phyloP scores from a whole-genome alignment of 495 filamentous ascomycete species.

The Echria macrotheca region DNA sequence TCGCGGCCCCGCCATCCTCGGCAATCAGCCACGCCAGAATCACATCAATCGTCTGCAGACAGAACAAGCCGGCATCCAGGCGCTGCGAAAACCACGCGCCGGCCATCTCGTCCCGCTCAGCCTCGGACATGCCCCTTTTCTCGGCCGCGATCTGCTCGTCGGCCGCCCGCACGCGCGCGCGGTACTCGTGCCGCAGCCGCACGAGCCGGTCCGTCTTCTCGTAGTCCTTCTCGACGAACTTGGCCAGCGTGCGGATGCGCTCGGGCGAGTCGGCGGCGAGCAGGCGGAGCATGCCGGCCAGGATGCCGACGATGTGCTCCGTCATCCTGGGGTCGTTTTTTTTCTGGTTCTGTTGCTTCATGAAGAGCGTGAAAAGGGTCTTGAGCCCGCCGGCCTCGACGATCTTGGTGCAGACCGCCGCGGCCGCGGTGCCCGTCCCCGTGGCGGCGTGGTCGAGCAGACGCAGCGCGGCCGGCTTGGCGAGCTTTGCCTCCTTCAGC shows the following conservation, averaged over 20 bases:
- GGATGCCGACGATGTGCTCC: constrained; percentile 87
- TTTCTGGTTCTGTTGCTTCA: too few species aligned
- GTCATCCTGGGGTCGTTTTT: constrained; percentile 65
- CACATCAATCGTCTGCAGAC: constrained; percentile 78
- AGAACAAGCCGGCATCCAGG: constrained; percentile 82
- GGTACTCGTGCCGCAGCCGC: constrained; percentile 66
- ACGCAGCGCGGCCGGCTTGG: constrained; percentile 68
- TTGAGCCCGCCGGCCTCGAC: constrained; percentile 84
- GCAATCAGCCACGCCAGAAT: constrained; percentile 89
- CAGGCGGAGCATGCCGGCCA: constrained; percentile 74
- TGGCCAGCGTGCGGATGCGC: constrained; percentile 81
- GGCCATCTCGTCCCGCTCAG: constrained; percentile 52
- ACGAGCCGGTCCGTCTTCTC: constrained; percentile 71
- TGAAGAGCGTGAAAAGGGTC: constrained; percentile 78
- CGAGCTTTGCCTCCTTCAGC: constrained; percentile 57
- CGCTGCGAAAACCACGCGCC: constrained; percentile 75
- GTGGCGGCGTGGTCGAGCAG: constrained; percentile 79
- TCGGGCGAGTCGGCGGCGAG: constrained; percentile 71
- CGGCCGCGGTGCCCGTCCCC: constrained; percentile 42
- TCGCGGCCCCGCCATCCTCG: constrained; percentile 77
- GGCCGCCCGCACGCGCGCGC: constrained; percentile 54
- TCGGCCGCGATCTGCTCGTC: constrained; percentile 65
- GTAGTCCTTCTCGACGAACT: constrained; percentile 94
- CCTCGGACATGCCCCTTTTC: constrained; percentile 43
- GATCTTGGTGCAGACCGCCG: constrained; percentile 61